Evolutionary conservation across 345 rosid genomes (phyloP), one percentile per base, ranked within the genome.

Genomic region (Ailanthus altissimus): DNA sequence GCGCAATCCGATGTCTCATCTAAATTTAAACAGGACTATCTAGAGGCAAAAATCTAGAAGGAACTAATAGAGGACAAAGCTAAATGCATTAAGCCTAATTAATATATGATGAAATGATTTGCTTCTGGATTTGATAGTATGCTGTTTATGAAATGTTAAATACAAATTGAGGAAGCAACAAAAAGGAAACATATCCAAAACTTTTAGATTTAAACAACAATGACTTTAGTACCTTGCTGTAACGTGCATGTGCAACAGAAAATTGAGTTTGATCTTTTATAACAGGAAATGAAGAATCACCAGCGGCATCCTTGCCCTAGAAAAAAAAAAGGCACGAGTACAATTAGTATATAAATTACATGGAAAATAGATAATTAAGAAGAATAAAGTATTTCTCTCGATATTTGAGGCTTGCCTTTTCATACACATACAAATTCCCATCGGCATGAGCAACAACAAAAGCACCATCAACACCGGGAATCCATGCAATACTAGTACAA

Each of bases 391-490:
- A 20, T 46, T 61, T 50, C 50, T 66, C 65, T n/a, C 59, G 21
- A 32, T 43, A 75, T 80, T 36, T 36, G 80, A 78, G 28, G 84
- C 97, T 89, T 89, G 89, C 99, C 98, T 97, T 97, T 76, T 97
- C 99, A 82, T 92, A 97, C 77, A 91, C 93, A 25, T 88, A 97
- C 82, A 94, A 83, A 82, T 92, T 97, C 53, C 99, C 99, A 91
- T 97, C 99, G 36, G 96, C 88, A 82, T 97, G 99, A 80, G 97
- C 98, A 83, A 94, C 98, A 77, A 89, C 88, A 81, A 97, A 97
- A 79, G 93, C 70, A 73, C 99, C 98, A 85, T 94, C 99, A 59
- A 91, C 91, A 81, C 98, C 96, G 60, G 99, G 99, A 70, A 94
- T 94, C 98, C 99, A 97, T 58, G 97, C 80, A 60, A 92, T 82